Evolutionary conservation across 352 stramenopile species (phyloP).

Genomic region (Phytophthora uliginosa): DNA sequence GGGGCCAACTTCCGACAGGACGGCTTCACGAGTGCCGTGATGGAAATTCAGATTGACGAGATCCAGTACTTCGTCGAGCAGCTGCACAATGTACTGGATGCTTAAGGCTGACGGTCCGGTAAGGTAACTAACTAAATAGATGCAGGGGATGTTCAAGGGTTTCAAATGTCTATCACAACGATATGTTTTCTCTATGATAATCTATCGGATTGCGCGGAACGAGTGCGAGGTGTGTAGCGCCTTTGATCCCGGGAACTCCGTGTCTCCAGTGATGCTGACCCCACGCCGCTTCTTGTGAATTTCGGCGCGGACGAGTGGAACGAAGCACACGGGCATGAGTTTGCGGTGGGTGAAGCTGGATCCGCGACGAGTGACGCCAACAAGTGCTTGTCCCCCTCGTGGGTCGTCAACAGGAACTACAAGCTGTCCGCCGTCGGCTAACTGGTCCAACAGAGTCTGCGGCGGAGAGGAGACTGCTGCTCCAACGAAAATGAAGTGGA

Average conservation of each 20-base stretch:
- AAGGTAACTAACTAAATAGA: constrained; percentile 29
- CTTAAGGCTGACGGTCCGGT: constrained; percentile 46
- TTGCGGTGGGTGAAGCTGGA: constrained; percentile 60
- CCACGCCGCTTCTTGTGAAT: constrained; percentile 28
- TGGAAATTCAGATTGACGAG: constrained; percentile 96
- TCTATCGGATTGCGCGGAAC: constrained; percentile 31
- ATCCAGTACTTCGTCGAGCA: constrained; percentile 98
- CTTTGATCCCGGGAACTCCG: constrained; percentile 12
- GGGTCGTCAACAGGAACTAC: constrained; percentile 92
- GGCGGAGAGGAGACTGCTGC: constrained; percentile 92
- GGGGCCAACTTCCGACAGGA: constrained; percentile 95
- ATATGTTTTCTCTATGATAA: background rate
- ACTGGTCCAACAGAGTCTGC: constrained; percentile 87
- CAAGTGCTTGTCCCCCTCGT: constrained; percentile 70
- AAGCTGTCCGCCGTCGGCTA: constrained; percentile 91
- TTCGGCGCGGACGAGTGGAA: constrained; percentile 62
- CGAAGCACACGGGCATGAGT: constrained; percentile 78
- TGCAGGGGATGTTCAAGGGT: background rate
- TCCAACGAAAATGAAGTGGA: constrained; percentile 97
- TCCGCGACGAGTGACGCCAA: constrained; percentile 68
- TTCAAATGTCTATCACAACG: background rate
- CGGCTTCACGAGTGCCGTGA: constrained; percentile 96
- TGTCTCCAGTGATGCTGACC: constrained; percentile 15
- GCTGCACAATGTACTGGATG: constrained; percentile 93
- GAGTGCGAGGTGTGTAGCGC: constrained; percentile 14